A percentile compares a stretch with the other conserved stretches of the same genome.
phyloP scores from a whole-genome alignment of 1,284 basidiomycete species.

The Cryptococcus sp. region DNA sequence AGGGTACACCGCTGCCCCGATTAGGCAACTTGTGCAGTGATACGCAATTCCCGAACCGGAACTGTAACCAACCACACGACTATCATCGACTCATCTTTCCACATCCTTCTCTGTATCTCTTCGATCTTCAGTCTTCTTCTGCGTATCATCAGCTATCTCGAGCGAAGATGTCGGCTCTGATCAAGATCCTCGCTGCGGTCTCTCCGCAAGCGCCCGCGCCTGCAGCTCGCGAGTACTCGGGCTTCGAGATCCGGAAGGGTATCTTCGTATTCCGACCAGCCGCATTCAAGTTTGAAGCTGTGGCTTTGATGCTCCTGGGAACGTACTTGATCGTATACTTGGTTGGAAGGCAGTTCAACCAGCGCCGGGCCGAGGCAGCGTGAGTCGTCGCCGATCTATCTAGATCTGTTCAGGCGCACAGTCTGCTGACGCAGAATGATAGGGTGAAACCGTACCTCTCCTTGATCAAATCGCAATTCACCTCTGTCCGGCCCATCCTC shows the following conservation, averaged over 20 bases:
- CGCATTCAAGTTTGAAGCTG: conserved; percentile 69
- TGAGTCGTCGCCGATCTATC: conserved; percentile 34
- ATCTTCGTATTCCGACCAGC: conserved; percentile 77
- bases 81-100: too few relatives aligned
- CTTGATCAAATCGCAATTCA: conserved; percentile 31
- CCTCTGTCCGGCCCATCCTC: conserved; percentile 29
- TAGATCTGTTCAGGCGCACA: background rate
- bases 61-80: too few relatives aligned
- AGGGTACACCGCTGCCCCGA: too few relatives aligned
- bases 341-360: conserved; percentile 43
- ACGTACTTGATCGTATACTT: conserved; percentile 42
- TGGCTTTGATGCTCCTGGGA: conserved; percentile 60
- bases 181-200: conserved; percentile 58
- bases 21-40: too few relatives aligned
- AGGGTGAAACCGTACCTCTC: conserved; percentile 16
- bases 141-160: too few relatives aligned
- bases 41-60: too few relatives aligned
- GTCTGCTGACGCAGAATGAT: background rate
- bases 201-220: conserved; percentile 51
- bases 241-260: conserved; percentile 70
- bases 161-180: conserved; percentile 43
- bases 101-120: too few relatives aligned
- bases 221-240: conserved; percentile 58
- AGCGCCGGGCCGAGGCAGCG: conserved; percentile 38
- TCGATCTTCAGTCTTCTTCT: too few relatives aligned